Conservation (phyloP, 352 stramenopile genomes). For the Plasmopara viticola region DNA sequence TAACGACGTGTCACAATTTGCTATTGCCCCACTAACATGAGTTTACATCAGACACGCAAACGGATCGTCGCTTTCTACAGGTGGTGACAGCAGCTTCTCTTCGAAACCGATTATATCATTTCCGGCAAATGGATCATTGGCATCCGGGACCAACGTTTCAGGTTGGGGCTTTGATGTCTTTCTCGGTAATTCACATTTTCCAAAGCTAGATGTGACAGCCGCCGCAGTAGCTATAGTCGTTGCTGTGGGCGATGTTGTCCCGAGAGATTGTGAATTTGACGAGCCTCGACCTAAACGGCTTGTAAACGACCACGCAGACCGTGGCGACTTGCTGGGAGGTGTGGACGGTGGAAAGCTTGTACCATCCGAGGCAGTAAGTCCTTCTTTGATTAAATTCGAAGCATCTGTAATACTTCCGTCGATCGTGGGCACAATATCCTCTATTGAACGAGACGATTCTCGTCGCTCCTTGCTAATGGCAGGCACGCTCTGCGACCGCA, state of each 20-base stretch:
- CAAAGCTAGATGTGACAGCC: neutral
- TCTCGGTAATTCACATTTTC: conserved; percentile 2
- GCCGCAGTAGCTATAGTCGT: conserved; percentile 4
- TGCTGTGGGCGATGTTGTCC: conserved; percentile 10
- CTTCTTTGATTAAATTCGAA: conserved; percentile 22
- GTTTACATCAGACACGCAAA: conserved; percentile 57
- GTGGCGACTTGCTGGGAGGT: conserved; percentile 28
- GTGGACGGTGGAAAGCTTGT: conserved; percentile 30
- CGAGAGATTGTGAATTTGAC: conserved; percentile 10
- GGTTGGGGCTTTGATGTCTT: conserved; percentile 7
- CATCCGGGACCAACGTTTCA: conserved; percentile 16
- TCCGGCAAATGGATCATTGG: conserved; percentile 51
- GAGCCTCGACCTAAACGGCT: conserved; percentile 27
- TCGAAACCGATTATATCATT: conserved; percentile 61
- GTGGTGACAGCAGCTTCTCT: conserved; percentile 24
- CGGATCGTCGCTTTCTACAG: conserved; percentile 45
- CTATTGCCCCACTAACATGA: conserved; percentile 1
- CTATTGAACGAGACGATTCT: conserved; percentile 54
- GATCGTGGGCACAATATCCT: conserved; percentile 58
- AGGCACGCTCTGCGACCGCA: conserved; percentile 52
- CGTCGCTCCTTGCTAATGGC: conserved; percentile 33
- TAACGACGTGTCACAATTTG: conserved; percentile 10
- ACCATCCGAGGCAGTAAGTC: conserved; percentile 21
- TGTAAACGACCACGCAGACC: conserved; percentile 32
- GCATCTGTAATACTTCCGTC: conserved; percentile 44